Percentiles rank a stretch among this genome's conserved stretches.
phyloP scores from a whole-genome alignment of 2,329 filamentous ascomycete species.

The Colletotrichum eleusines region DNA sequence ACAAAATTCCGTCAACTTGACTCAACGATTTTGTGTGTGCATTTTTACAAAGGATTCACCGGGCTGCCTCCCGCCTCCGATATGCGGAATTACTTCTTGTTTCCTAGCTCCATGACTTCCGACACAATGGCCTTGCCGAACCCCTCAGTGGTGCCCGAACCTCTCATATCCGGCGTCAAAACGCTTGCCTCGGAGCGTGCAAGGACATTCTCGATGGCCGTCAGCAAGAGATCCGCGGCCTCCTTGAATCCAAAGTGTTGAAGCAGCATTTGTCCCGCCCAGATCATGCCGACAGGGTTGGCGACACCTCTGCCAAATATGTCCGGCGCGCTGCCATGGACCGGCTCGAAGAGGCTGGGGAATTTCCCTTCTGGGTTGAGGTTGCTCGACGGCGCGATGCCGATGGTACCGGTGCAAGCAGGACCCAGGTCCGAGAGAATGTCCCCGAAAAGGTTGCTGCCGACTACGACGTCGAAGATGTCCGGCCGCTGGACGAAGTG shows the following conservation, averaged over 20 bases:
- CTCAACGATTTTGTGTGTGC: neutral
- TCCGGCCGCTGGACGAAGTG: conserved; percentile 72
- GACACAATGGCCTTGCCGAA: conserved; percentile 44
- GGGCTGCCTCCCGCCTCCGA: neutral
- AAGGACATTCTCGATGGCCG: conserved; percentile 74
- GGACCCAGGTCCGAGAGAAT: conserved; percentile 79
- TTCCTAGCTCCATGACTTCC: conserved; percentile 42
- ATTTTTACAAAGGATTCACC: neutral
- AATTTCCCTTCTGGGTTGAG: conserved; percentile 70
- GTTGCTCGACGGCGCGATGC: conserved; percentile 78
- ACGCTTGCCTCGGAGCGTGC: conserved; percentile 53
- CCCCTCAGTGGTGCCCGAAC: conserved; percentile 45
- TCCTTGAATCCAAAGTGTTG: conserved; percentile 65
- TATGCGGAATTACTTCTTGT: neutral
- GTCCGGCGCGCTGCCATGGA: conserved; percentile 80
- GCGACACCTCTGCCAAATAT: conserved; percentile 79
- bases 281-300: conserved; percentile 78
- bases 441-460: conserved; percentile 72
- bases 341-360: conserved; percentile 74
- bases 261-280: conserved; percentile 80
- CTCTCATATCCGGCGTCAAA: conserved; percentile 51
- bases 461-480: conserved; percentile 72
- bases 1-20: neutral
- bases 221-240: conserved; percentile 65
- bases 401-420: conserved; percentile 76